Conservation (phyloP, 1,139 yeast species). For the Saccharomycopsis hybrid region DNA sequence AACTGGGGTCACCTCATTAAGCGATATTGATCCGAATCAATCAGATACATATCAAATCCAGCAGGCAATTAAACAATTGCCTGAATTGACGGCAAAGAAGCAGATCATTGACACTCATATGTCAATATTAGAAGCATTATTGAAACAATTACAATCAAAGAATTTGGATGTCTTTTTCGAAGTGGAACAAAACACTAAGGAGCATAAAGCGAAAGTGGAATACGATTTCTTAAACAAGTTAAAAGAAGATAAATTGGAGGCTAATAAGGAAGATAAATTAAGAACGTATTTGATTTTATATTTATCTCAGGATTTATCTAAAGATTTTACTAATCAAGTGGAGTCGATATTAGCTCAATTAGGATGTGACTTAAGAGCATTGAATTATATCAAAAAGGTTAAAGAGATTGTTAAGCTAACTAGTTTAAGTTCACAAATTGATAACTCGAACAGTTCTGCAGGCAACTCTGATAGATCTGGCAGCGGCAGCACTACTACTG, state of each 20-base stretch:
- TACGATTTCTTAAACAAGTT: constrained; percentile 54
- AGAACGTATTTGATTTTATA: constrained; percentile 79
- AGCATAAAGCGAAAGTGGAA: constrained; percentile 41
- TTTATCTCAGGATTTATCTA: constrained; percentile 51
- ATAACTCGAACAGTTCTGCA: constrained; percentile 23
- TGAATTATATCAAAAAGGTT: constrained; percentile 68
- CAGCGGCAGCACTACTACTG: constrained; percentile 23
- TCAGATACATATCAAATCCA: constrained; percentile 65
- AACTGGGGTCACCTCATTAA: constrained; percentile 46
- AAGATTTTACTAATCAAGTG: constrained; percentile 56
- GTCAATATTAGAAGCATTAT: constrained; percentile 83
- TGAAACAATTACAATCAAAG: constrained; percentile 78
- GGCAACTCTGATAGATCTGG: constrained; percentile 21
- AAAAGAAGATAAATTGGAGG: constrained; percentile 34
- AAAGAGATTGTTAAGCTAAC: constrained; percentile 64
- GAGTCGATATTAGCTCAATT: constrained; percentile 59
- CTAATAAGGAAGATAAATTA: constrained; percentile 69
- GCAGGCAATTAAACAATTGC: constrained; percentile 86
- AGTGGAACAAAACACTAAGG: constrained; percentile 74
- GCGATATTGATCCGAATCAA: constrained; percentile 61
- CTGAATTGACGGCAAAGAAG: constrained; percentile 86
- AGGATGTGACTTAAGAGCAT: constrained; percentile 55
- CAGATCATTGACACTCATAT: constrained; percentile 91
- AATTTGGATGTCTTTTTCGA: constrained; percentile 87
- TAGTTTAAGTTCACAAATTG: constrained; percentile 21